Conservation (phyloP, 2,329 filamentous ascomycete species). For the Lachnellula occidentalis region DNA sequence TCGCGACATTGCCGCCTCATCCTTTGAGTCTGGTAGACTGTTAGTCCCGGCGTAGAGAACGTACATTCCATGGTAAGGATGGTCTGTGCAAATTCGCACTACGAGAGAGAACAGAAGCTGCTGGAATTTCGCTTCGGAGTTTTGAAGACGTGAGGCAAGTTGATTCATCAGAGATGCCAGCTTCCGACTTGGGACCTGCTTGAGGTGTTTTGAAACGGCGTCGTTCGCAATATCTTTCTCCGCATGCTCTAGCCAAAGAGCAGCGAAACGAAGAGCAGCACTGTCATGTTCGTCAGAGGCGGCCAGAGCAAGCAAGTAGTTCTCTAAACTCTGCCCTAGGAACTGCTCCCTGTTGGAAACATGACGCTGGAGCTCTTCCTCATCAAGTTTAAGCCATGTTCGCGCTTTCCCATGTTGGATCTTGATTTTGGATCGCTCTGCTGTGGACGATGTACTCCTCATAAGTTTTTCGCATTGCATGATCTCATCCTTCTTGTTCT, state of each 20-base stretch:
- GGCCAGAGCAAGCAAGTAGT: slow-evolving; percentile 79
- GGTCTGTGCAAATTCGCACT: slow-evolving; percentile 79
- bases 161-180: slow-evolving; percentile 95
- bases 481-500: slow-evolving; percentile 78
- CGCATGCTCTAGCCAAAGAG: slow-evolving; percentile 87
- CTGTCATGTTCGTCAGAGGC: slow-evolving; percentile 87
- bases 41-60: slow-evolving; percentile 84
- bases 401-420: slow-evolving; percentile 66
- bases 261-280: slow-evolving; percentile 85
- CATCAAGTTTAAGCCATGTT: slow-evolving; percentile 85
- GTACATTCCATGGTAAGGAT: slow-evolving; percentile 96
- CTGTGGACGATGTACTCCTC: slow-evolving; percentile 36
- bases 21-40: slow-evolving; percentile 62
- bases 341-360: slow-evolving; percentile 74
- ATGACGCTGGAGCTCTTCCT: slow-evolving; percentile 77
- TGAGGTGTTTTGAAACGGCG: slow-evolving; percentile 65
- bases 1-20: slow-evolving; percentile 68
- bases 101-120: slow-evolving; percentile 67
- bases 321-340: slow-evolving; percentile 82
- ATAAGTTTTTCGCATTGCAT: slow-evolving; percentile 60
- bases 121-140: slow-evolving; percentile 68
- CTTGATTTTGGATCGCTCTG: slow-evolving; percentile 51
- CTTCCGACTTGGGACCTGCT: slow-evolving; percentile 78
- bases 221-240: slow-evolving; percentile 71
- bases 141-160: slow-evolving; percentile 83